Conservation (phyloP, 768 basidiomycete genomes). For the Trichaptum fuscoviolaceum region DNA sequence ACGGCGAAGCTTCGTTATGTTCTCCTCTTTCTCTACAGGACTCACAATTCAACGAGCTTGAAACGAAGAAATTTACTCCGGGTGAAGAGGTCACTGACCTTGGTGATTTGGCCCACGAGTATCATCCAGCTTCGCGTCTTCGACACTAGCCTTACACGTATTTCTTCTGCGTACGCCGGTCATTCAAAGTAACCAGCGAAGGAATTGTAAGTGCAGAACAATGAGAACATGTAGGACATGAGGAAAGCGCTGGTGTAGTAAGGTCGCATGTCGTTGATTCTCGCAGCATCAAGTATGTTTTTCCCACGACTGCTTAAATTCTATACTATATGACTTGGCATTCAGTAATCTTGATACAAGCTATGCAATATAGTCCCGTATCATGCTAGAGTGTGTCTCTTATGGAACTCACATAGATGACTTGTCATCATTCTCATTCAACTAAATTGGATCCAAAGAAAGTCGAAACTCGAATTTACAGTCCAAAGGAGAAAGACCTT, state of each 20-base stretch:
- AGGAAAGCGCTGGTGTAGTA: too few relatives aligned
- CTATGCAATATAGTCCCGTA: too few relatives aligned
- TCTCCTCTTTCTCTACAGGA: constrained; percentile 52
- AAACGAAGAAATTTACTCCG: not conserved
- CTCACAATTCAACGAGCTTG: not conserved
- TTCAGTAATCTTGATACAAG: too few relatives aligned
- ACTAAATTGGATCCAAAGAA: too few relatives aligned
- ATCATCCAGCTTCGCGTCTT: not conserved
- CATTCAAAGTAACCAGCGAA: not conserved
- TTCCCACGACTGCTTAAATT: not conserved
- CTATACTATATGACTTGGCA: too few relatives aligned
- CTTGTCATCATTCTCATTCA: too few relatives aligned
- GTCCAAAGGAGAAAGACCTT: too few relatives aligned
- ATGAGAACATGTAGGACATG: not conserved
- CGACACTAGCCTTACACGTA: not conserved
- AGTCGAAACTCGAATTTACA: too few relatives aligned
- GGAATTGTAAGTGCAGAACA: not conserved
- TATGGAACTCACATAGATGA: too few relatives aligned
- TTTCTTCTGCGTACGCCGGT: not conserved
- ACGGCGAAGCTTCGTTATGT: constrained; percentile 45
- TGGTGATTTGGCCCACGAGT: not conserved
- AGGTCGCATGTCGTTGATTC: not conserved
- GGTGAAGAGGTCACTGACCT: not conserved
- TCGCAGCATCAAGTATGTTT: not conserved
- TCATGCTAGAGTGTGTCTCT: too few relatives aligned